Evolutionary conservation across 805 yeast genomes (phyloP).

Genomic region (Candida broadrunensis): DNA sequence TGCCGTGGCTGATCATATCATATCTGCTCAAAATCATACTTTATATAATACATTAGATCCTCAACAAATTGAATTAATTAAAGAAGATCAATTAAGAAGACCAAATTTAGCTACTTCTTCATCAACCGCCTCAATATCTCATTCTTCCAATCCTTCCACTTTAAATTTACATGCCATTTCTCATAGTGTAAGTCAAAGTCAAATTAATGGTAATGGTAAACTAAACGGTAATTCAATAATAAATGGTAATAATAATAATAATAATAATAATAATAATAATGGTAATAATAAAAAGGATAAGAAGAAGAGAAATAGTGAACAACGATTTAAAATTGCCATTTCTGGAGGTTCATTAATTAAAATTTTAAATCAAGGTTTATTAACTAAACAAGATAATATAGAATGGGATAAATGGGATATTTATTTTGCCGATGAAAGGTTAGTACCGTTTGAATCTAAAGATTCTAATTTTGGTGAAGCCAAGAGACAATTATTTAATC

Average conservation of each 20-base stretch:
- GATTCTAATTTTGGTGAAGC: constrained; percentile 92
- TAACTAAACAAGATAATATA: constrained; percentile 65
- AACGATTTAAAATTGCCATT: constrained; percentile 84
- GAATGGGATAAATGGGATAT: constrained; percentile 95
- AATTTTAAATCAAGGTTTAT: constrained; percentile 81
- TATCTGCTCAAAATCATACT: constrained; percentile 80
- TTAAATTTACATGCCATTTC: neutral
- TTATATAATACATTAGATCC: constrained; percentile 44
- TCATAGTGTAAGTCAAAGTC: constrained; percentile 1
- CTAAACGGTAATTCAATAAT: constrained; percentile 1
- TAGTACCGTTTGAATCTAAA: constrained; percentile 79
- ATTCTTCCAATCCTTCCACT: constrained; percentile 1
- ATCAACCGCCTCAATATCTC: constrained; percentile 9
- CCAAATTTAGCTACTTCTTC: constrained; percentile 1
- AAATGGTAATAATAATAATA: constrained; percentile 6
- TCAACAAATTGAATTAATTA: constrained; percentile 27
- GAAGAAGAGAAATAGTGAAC: constrained; percentile 53
- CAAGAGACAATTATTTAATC: constrained; percentile 76
- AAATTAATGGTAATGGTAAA: constrained; percentile 4
- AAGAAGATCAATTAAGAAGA: constrained; percentile 17
- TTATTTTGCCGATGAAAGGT: constrained; percentile 93
- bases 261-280: constrained; percentile 10
- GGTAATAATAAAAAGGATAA: constrained; percentile 24
- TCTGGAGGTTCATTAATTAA: constrained; percentile 91
- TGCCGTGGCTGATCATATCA: constrained; percentile 94